phyloP scores from a whole-genome alignment of 2,329 filamentous ascomycete genomes.

The Colletotrichum abscissum region DNA sequence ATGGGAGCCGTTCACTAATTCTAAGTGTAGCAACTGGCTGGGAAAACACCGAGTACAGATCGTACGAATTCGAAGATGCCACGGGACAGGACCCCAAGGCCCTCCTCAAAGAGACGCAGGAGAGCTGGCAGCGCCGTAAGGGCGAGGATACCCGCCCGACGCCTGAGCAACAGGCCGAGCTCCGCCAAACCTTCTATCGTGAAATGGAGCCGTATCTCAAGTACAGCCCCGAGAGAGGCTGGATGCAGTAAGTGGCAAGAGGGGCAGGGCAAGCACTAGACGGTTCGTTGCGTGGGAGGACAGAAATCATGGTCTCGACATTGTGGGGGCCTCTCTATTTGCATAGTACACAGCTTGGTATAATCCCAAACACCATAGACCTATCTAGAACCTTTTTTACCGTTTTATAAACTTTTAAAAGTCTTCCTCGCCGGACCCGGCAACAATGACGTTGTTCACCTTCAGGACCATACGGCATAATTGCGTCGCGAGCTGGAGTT shows the following conservation, averaged over 20 bases:
- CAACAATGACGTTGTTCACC: conserved; percentile 96
- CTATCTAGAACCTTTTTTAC: conserved; percentile 31
- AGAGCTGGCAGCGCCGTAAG: conserved; percentile 58
- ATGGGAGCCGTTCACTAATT: no score
- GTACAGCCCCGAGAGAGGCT: conserved; percentile 31
- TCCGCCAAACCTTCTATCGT: conserved; percentile 51
- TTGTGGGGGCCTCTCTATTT: conserved; percentile 34
- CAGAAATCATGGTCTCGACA: conserved; percentile 31
- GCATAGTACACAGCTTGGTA: conserved; percentile 38
- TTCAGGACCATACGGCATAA: conserved; percentile 98
- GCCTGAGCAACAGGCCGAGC: conserved; percentile 57
- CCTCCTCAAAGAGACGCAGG: conserved; percentile 58
- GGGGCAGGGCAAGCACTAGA: background rate
- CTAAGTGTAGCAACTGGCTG: conserved; percentile 72
- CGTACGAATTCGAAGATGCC: conserved; percentile 71
- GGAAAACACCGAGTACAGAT: conserved; percentile 79
- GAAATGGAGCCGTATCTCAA: conserved; percentile 53
- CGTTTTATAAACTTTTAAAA: conserved; percentile 66
- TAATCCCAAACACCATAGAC: conserved; percentile 35
- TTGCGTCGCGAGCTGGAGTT: conserved; percentile 95
- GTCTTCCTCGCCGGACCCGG: conserved; percentile 87
- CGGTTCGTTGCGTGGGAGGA: background rate
- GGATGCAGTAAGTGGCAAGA: conserved; percentile 28
- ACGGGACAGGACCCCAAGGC: conserved; percentile 61
- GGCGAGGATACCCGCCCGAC: conserved; percentile 54